phyloP scores from a whole-genome alignment of 1,139 yeast species.

The Diutina mesorugosa region DNA sequence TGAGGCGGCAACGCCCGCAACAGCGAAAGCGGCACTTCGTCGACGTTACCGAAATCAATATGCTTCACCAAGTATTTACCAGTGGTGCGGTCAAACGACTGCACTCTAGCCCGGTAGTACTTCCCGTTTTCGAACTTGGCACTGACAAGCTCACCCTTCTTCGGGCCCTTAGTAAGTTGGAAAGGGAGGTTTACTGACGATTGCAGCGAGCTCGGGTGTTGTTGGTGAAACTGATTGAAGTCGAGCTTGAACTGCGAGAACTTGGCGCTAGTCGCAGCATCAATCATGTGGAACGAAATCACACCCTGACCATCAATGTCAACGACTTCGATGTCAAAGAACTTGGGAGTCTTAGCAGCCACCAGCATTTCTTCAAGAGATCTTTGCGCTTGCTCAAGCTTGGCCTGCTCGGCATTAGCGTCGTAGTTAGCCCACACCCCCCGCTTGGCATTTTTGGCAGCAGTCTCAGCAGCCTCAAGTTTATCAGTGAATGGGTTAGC shows the following conservation, averaged over 20 bases:
- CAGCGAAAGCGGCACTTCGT: constrained; percentile 30
- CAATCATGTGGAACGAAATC: constrained; percentile 38
- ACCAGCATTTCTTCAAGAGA: constrained; percentile 12
- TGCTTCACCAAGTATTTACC: constrained; percentile 41
- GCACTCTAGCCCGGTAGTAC: constrained; percentile 49
- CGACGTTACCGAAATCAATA: constrained; percentile 54
- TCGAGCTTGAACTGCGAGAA: constrained; percentile 32
- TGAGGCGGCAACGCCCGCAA: constrained; percentile 45
- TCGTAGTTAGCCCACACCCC: constrained; percentile 62
- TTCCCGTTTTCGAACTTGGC: constrained; percentile 44
- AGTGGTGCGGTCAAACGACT: constrained; percentile 34
- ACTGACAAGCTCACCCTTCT: constrained; percentile 47
- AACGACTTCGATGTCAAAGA: constrained; percentile 51
- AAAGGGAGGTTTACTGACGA: constrained; percentile 33
- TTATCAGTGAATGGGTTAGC: constrained; percentile 42
- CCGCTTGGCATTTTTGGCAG: constrained; percentile 38
- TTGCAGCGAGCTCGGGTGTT: constrained; percentile 24
- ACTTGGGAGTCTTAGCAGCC: constrained; percentile 26
- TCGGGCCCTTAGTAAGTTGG: constrained; percentile 32
- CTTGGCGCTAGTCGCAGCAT: constrained; percentile 18
- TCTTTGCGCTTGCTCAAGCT: constrained; percentile 8
- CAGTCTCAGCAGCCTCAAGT: constrained; percentile 48
- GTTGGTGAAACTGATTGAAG: constrained; percentile 32
- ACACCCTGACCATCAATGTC: constrained; percentile 38
- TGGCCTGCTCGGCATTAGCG: constrained; percentile 19